phyloP scores from a whole-genome alignment of 1,139 yeast species.

The Saccharomyces hybrid region DNA sequence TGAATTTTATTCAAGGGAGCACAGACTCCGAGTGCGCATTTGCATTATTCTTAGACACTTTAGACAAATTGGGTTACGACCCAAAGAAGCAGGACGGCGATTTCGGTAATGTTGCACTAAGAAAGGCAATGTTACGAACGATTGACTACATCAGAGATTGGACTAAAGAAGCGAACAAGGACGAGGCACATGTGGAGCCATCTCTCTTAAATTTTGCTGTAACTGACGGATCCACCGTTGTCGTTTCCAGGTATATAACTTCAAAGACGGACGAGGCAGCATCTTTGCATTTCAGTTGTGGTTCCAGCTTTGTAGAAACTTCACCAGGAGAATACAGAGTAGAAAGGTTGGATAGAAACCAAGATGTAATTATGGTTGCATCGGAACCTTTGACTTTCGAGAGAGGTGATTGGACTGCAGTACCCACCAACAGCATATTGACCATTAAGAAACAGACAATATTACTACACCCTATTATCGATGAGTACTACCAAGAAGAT shows the following conservation, averaged over 20 bases:
- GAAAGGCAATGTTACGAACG: slow-evolving; percentile 65
- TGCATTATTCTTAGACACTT: slow-evolving; percentile 75
- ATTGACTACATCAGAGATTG: slow-evolving; percentile 69
- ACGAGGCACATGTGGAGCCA: slow-evolving; percentile 51
- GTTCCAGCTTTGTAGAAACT: slow-evolving; percentile 82
- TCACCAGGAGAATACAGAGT: slow-evolving; percentile 85
- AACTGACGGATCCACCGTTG: slow-evolving; percentile 86
- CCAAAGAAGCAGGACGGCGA: slow-evolving; percentile 43
- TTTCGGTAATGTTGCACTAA: slow-evolving; percentile 50
- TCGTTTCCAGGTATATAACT: slow-evolving; percentile 80
- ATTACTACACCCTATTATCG: slow-evolving; percentile 80
- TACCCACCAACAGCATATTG: slow-evolving; percentile 84
- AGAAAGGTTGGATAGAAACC: slow-evolving; percentile 89
- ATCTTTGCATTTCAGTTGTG: slow-evolving; percentile 87
- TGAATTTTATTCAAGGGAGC: slow-evolving; percentile 77
- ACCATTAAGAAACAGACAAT: slow-evolving; percentile 82
- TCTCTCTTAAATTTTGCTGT: slow-evolving; percentile 87
- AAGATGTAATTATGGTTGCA: slow-evolving; percentile 92
- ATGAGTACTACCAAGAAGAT: slow-evolving; percentile 76
- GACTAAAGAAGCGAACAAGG: slow-evolving; percentile 33
- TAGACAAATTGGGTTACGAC: slow-evolving; percentile 67
- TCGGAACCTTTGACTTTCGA: slow-evolving; percentile 95
- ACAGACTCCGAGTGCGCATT: slow-evolving; percentile 95
- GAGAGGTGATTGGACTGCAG: slow-evolving; percentile 95
- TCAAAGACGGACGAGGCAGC: slow-evolving; percentile 93